phyloP scores from a whole-genome alignment of 148 eudicot genomes.

The Vaccinium macrocarpon region DNA sequence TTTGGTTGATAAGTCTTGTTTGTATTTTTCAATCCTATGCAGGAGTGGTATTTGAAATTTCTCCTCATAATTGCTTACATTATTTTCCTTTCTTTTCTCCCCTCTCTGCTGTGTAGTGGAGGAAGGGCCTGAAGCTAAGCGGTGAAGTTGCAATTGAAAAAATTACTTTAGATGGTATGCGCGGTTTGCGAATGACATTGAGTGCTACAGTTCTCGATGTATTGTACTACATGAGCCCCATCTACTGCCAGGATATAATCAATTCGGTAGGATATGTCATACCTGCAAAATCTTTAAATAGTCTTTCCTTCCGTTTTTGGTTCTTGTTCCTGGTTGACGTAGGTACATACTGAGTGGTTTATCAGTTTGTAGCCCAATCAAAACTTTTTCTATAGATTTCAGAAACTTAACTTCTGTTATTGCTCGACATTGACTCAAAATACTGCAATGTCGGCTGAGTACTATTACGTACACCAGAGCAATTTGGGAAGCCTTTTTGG shows the following conservation, averaged over 20 bases:
- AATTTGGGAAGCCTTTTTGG: neutral
- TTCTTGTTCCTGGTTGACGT: neutral
- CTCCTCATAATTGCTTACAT: neutral
- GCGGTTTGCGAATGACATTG: conserved; percentile 75
- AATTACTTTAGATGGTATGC: conserved; percentile 79
- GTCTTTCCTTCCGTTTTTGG: neutral
- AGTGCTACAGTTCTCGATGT: conserved; percentile 99
- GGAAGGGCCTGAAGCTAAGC: conserved; percentile 86
- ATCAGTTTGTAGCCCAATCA: conserved; percentile 3
- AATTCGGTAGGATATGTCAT: conserved; percentile 62
- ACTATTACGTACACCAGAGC: neutral
- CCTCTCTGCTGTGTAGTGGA: conserved; percentile 60
- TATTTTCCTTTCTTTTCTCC: conserved; percentile 8
- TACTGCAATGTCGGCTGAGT: neutral
- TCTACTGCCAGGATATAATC: conserved; percentile 94
- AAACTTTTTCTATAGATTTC: neutral
- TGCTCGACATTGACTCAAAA: neutral
- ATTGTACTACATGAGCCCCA: conserved; percentile 98
- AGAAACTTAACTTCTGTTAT: neutral
- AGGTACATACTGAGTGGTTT: neutral
- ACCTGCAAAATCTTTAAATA: conserved; percentile 13
- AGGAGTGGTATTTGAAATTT: neutral
- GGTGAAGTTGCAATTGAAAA: conserved; percentile 92
- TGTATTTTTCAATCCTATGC: neutral
- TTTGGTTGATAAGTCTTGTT: neutral